A percentile compares a stretch with the other conserved stretches of the same genome.
Conservation (phyloP, 2,329 filamentous ascomycete genomes). For the Ophiostoma himal-ulmi region DNA sequence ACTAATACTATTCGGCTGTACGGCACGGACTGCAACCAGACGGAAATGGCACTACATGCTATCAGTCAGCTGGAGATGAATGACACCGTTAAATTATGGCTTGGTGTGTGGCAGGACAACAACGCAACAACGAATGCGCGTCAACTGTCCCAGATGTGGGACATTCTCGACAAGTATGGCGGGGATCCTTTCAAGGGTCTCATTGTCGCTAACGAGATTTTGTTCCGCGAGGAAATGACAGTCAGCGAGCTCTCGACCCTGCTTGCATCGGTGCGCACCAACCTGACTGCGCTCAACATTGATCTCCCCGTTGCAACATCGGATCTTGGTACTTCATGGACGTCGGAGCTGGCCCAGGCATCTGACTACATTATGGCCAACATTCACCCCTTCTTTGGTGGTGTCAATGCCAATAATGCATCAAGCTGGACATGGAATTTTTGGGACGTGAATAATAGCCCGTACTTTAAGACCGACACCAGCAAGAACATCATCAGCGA, state of each 20-base stretch:
- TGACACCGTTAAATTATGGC: constrained; percentile 75
- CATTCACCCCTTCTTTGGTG: constrained; percentile 92
- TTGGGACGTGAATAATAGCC: constrained; percentile 65
- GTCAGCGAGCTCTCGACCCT: constrained; percentile 56
- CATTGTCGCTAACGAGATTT: constrained; percentile 75
- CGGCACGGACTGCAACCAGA: constrained; percentile 96
- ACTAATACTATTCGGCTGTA: constrained; percentile 86
- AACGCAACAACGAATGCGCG: constrained; percentile 78
- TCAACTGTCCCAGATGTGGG: constrained; percentile 78
- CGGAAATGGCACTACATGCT: constrained; percentile 82
- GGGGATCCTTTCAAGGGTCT: constrained; percentile 68
- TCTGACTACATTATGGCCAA: constrained; percentile 94
- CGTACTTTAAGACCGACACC: constrained; percentile 57
- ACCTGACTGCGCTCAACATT: constrained; percentile 62
- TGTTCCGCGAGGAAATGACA: constrained; percentile 71
- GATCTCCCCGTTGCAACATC: constrained; percentile 76
- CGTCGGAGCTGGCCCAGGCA: constrained; percentile 56
- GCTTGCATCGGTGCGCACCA: constrained; percentile 62
- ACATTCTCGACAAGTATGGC: constrained; percentile 66
- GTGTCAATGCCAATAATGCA: constrained; percentile 60
- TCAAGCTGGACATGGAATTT: constrained; percentile 78
- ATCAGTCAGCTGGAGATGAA: constrained; percentile 68
- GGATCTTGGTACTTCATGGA: constrained; percentile 88
- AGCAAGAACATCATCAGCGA: constrained; percentile 77
- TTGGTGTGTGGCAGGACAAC: constrained; percentile 86